phyloP scores from a whole-genome alignment of 371 early-diverging fungal species.

The Homolaphlyctis polyrhiza region DNA sequence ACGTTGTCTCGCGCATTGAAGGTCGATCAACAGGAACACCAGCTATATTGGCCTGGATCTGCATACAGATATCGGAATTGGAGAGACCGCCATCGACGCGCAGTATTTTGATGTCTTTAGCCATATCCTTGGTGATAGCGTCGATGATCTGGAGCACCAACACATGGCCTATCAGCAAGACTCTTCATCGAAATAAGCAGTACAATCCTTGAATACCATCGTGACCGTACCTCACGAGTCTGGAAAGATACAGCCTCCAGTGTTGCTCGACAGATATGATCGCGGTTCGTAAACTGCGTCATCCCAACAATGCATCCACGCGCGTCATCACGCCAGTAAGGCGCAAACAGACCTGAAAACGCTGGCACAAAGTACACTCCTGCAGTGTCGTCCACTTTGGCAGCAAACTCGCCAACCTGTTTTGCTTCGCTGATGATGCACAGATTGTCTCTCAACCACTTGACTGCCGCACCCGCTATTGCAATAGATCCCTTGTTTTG shows the following conservation, averaged over 20 bases:
- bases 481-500: conserved; percentile 80
- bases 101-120: conserved; percentile 57
- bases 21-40: conserved; percentile 81
- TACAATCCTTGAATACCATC: too few species aligned
- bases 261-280: conserved; percentile 81
- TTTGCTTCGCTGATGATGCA: conserved; percentile 65
- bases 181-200: not conserved
- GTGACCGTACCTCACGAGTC: conserved; percentile 58
- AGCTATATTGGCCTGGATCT: conserved; percentile 84
- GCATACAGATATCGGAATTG: conserved; percentile 85
- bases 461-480: conserved; percentile 89
- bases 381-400: conserved; percentile 65
- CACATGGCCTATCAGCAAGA: conserved; percentile 1
- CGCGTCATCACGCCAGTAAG: conserved; percentile 92
- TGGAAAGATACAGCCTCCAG: conserved; percentile 90
- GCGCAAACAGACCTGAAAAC: conserved; percentile 91
- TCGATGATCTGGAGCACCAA: conserved; percentile 59
- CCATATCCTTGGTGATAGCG: conserved; percentile 77
- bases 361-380: conserved; percentile 95
- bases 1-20: conserved; percentile 86
- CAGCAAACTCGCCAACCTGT: conserved; percentile 66
- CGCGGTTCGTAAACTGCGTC: conserved; percentile 80
- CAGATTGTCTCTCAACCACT: conserved; percentile 87
- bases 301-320: conserved; percentile 85
- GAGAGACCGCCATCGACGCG: conserved; percentile 93